Conservation (phyloP, 345 rosid species). For the Rubroshorea leprosula region DNA sequence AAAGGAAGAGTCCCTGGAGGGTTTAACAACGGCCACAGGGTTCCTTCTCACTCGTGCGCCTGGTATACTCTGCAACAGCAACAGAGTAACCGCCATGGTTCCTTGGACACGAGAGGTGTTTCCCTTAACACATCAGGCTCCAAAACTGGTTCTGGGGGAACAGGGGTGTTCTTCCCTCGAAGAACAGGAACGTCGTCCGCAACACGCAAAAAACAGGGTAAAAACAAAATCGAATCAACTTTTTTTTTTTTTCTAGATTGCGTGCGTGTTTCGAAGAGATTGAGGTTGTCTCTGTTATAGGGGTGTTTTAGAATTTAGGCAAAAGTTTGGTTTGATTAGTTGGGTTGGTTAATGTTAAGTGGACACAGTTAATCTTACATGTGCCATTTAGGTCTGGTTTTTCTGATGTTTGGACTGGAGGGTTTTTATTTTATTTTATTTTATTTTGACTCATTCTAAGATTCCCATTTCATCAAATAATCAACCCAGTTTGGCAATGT, state of each 20-base stretch:
- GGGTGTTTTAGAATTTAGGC: neutral
- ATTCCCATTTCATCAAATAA: slow-evolving; percentile 30
- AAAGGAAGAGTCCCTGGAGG: slow-evolving; percentile 21
- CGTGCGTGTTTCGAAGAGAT: too few species aligned
- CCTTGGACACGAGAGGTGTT: slow-evolving; percentile 55
- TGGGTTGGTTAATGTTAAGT: slow-evolving; percentile 26
- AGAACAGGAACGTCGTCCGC: slow-evolving; percentile 26
- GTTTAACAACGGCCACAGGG: slow-evolving; percentile 16
- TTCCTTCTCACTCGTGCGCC: slow-evolving; percentile 1
- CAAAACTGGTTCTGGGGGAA: slow-evolving; percentile 49
- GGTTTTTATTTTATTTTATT: too few species aligned
- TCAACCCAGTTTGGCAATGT: neutral
- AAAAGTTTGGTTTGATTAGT: slow-evolving; percentile 9
- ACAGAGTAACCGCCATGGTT: slow-evolving; percentile 20
- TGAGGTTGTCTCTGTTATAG: too few species aligned
- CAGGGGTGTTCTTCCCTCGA: slow-evolving; percentile 89
- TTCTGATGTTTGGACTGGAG: neutral
- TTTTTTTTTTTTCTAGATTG: neutral
- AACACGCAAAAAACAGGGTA: slow-evolving; percentile 61
- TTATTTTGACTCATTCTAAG: too few species aligned
- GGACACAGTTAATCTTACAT: slow-evolving; percentile 2
- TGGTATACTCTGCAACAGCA: slow-evolving; percentile 25
- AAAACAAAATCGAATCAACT: neutral
- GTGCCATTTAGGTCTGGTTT: slow-evolving; percentile 10
- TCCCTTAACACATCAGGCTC: slow-evolving; percentile 48